phyloP scores from a whole-genome alignment of 768 basidiomycete species.

The Tylopilus rubrobrunneus region DNA sequence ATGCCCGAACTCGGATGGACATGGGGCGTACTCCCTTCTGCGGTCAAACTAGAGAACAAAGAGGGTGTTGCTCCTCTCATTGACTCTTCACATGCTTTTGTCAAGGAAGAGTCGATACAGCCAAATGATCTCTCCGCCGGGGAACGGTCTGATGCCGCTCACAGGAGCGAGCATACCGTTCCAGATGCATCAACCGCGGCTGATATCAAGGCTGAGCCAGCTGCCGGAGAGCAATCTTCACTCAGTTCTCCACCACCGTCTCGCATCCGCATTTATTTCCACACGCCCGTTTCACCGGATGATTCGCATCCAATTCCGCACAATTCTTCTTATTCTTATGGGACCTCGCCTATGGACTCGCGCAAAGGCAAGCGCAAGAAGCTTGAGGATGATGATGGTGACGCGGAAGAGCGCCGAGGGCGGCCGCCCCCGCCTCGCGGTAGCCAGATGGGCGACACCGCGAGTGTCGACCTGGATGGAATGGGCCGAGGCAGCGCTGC shows the following conservation, averaged over 20 bases:
- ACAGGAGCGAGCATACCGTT: slow-evolving; percentile 19
- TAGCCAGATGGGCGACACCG: slow-evolving; percentile 47
- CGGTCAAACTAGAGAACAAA: slow-evolving; percentile 35
- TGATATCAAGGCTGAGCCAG: slow-evolving; percentile 31
- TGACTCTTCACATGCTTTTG: slow-evolving; percentile 30
- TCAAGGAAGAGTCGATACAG: slow-evolving; percentile 32
- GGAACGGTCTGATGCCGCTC: slow-evolving; percentile 17
- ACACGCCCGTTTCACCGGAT: slow-evolving; percentile 81
- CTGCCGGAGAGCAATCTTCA: slow-evolving; percentile 26
- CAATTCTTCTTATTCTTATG: slow-evolving; percentile 40
- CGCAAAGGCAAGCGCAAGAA: slow-evolving; percentile 87
- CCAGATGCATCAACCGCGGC: slow-evolving; percentile 29
- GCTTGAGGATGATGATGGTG: slow-evolving; percentile 83
- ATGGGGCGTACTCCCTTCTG: slow-evolving; percentile 66
- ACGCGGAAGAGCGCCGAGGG: slow-evolving; percentile 66
- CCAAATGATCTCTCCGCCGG: slow-evolving; percentile 17
- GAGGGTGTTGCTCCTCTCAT: slow-evolving; percentile 30
- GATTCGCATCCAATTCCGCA: slow-evolving; percentile 74
- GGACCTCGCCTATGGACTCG: slow-evolving; percentile 48
- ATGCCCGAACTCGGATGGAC: slow-evolving; percentile 81
- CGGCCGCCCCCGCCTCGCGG: slow-evolving; percentile 57
- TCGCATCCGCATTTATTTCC: slow-evolving; percentile 88
- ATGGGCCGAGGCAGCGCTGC: slow-evolving; percentile 59
- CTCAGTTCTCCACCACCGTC: slow-evolving; percentile 57
- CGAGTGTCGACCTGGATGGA: slow-evolving; percentile 53